Base-by-base conservation (phyloP, 805 yeast species). In the Brettanomyces anomalus region DNA sequence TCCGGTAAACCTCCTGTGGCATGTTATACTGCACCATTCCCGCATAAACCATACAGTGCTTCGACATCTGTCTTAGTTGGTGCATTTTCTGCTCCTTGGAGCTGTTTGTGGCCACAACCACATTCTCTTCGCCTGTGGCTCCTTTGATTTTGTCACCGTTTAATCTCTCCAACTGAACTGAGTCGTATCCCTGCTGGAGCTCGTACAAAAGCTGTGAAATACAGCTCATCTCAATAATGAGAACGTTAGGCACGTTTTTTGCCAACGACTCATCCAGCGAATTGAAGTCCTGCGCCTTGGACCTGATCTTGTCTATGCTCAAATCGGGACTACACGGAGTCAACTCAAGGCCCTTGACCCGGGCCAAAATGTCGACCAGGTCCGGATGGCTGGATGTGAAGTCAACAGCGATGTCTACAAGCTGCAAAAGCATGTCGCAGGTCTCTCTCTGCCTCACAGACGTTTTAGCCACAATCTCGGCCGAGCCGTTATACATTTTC, bases 21-120 rank as follows among this genome's bases (percentile, higher is more conserved):
- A 89, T 86, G 58, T 83, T 81, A 63, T 85, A 88, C 64, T 86
- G 95, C 32, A 89, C 81, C 80, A 90, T 83, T 47, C 97, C 97
- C 5, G 97, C 95, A 60, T 83, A 90, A 3, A 89, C 77, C 88
- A 89, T 87, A 61, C 95, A 84, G 61, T 87, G 87, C 60, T 79
- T 82, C 2, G 95, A 87, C 49, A 82, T 70, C 47, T 72, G 72
- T 40, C 70, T 69, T 55, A 86, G 65, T 35, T 76, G 74, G 3
- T 61, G 67, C 17, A 74, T 62, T 56, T 80, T 83, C 44, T 73
- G 76, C 35, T 69, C 72, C 45, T 73, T 74, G 11, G 74, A 67
- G 2, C 67, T 54, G 7, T 72, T 66, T 32, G 44, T 39, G 13
- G 40, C 14, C 13, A 42, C 46, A 13, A 67, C 67, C 50, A 65